These are phyloP conservation scores for Phytophthora aleatoria DNA, from an alignment of 352 stramenopile species.

Conservation along the genomic window DNA sequence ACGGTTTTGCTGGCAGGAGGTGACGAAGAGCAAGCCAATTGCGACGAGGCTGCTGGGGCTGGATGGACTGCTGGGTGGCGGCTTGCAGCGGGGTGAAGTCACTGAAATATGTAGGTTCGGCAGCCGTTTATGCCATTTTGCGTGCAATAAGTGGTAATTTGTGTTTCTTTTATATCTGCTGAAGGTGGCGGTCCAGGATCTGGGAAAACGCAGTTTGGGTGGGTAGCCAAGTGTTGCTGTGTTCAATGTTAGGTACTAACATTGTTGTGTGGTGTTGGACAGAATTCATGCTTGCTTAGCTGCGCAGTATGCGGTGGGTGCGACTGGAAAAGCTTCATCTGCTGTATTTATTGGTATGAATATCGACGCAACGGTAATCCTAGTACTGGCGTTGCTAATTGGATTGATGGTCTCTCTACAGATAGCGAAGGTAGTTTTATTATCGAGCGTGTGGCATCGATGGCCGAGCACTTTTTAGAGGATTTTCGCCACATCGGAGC, in stretches of 20 bases:
- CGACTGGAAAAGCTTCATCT: slow-evolving; percentile 22
- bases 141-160: background rate
- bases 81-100: slow-evolving; percentile 70
- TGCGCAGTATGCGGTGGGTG: slow-evolving; percentile 45
- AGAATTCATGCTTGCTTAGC: slow-evolving; percentile 78
- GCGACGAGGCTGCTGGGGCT: slow-evolving; percentile 49
- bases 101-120: slow-evolving; percentile 71
- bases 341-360: slow-evolving; percentile 69
- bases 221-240: background rate
- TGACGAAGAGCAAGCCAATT: slow-evolving; percentile 38
- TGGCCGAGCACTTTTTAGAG: slow-evolving; percentile 80
- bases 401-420: slow-evolving; percentile 24
- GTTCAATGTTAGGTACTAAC: background rate
- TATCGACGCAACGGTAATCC: background rate
- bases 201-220: slow-evolving; percentile 84
- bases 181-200: slow-evolving; percentile 64
- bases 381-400: background rate
- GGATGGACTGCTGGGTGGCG: slow-evolving; percentile 67
- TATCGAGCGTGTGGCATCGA: slow-evolving; percentile 81
- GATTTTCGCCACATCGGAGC: slow-evolving; percentile 58
- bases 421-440: slow-evolving; percentile 94
- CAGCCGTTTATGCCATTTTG: background rate
- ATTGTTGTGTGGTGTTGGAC: background rate
- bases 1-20: slow-evolving; percentile 29
- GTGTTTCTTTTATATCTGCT: background rate